A percentile compares a stretch with the other conserved stretches of the same genome.
These are phyloP conservation scores for Rhinocladiella similis DNA, from an alignment of 2,329 filamentous ascomycete species.

Conservation along the genomic window DNA sequence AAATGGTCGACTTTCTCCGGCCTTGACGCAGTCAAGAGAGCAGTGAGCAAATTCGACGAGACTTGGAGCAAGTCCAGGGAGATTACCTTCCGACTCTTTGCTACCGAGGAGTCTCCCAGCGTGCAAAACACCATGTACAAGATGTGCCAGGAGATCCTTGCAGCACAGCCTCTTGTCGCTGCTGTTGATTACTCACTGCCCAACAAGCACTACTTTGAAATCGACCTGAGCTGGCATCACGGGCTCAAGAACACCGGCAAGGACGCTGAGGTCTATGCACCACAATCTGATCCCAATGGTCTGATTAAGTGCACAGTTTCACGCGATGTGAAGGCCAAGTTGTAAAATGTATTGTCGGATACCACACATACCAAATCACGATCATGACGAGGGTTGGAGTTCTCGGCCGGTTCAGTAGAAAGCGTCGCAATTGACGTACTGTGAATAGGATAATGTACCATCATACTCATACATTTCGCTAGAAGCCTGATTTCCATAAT, in stretches of 20 bases:
- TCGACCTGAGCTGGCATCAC: slow-evolving; percentile 97
- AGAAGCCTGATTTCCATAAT: background rate
- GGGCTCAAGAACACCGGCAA: slow-evolving; percentile 91
- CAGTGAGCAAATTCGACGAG: slow-evolving; percentile 69
- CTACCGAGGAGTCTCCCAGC: slow-evolving; percentile 84
- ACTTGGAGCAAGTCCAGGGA: slow-evolving; percentile 75
- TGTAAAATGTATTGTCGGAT: background rate
- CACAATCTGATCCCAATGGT: slow-evolving; percentile 89
- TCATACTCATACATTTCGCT: slow-evolving; percentile 16
- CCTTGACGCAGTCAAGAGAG: slow-evolving; percentile 66
- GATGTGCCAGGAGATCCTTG: slow-evolving; percentile 88
- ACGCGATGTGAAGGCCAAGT: slow-evolving; percentile 26
- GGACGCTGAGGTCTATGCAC: slow-evolving; percentile 92
- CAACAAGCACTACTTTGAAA: slow-evolving; percentile 99
- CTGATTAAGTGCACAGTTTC: slow-evolving; percentile 89
- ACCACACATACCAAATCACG: background rate
- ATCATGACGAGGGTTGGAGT: background rate
- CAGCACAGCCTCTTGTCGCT: slow-evolving; percentile 68
- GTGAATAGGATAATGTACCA: slow-evolving; percentile 15
- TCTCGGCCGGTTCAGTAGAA: background rate
- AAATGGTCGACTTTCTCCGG: slow-evolving; percentile 72
- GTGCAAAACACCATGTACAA: slow-evolving; percentile 99
- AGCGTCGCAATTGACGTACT: background rate
- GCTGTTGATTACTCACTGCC: slow-evolving; percentile 81
- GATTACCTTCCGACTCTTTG: slow-evolving; percentile 90